phyloP scores from a whole-genome alignment of 495 filamentous ascomycete genomes.

The Rusavskia elegans region DNA sequence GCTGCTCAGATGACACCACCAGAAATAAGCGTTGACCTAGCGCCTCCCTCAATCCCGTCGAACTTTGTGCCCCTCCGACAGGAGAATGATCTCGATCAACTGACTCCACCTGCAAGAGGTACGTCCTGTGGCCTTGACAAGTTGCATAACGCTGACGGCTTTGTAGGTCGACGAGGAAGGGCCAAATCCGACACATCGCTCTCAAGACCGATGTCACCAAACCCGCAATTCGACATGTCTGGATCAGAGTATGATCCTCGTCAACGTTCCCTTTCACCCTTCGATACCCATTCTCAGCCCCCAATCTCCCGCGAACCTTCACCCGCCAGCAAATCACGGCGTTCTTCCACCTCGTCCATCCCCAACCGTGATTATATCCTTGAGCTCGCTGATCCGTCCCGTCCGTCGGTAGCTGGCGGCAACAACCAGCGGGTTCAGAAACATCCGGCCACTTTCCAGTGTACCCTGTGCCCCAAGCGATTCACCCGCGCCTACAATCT shows the following conservation, averaged over 20 bases:
- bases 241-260: slow-evolving; percentile 25
- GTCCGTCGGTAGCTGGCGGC: slow-evolving; percentile 44
- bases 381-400: slow-evolving; percentile 74
- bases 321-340: slow-evolving; percentile 39
- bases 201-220: slow-evolving; percentile 11
- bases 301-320: slow-evolving; percentile 38
- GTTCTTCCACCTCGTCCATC: slow-evolving; percentile 78
- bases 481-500: slow-evolving; percentile 85
- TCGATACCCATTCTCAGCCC: slow-evolving; percentile 25
- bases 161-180: slow-evolving; percentile 36
- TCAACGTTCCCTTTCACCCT: slow-evolving; percentile 51
- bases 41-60: slow-evolving; percentile 60
- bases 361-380: slow-evolving; percentile 85
- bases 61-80: slow-evolving; percentile 57
- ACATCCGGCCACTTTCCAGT: slow-evolving; percentile 87
- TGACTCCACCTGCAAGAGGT: slow-evolving; percentile 81
- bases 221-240: slow-evolving; percentile 9
- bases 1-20: slow-evolving; percentile 66
- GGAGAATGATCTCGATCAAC: slow-evolving; percentile 49
- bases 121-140: slow-evolving; percentile 17
- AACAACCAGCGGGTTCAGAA: slow-evolving; percentile 65
- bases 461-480: slow-evolving; percentile 67
- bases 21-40: slow-evolving; percentile 86
- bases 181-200: slow-evolving; percentile 62
- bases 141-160: slow-evolving; percentile 16